These are phyloP conservation scores for Leucocoprinus sp. DNA, from an alignment of 768 basidiomycete genomes.

Conservation along the genomic window DNA sequence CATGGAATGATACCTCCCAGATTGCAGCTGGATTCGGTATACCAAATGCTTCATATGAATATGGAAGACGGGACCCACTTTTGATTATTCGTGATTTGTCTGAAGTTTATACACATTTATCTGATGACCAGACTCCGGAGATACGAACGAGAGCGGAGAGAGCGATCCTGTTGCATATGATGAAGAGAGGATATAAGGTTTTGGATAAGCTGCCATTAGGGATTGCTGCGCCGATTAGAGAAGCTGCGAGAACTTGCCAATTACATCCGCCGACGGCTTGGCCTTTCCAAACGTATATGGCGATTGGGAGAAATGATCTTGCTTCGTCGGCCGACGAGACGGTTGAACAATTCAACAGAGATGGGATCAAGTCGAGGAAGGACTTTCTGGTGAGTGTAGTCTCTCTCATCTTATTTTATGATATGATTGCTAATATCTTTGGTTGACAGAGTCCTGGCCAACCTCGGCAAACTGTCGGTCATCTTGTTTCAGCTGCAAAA, in stretches of 20 bases:
- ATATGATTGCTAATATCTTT: not conserved
- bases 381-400: conserved; percentile 44
- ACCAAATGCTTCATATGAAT: conserved; percentile 44
- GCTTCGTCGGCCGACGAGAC: conserved; percentile 50
- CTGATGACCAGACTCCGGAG: conserved; percentile 42
- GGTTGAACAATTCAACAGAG: conserved; percentile 35
- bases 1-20: conserved; percentile 40
- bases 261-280: conserved; percentile 67
- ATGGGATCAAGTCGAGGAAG: conserved; percentile 50
- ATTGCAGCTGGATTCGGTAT: conserved; percentile 42
- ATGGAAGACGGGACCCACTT: conserved; percentile 56
- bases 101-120: conserved; percentile 47
- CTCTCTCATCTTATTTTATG: not conserved
- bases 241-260: conserved; percentile 82
- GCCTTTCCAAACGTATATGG: conserved; percentile 58
- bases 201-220: conserved; percentile 58
- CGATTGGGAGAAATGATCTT: conserved; percentile 70
- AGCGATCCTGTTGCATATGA: conserved; percentile 50
- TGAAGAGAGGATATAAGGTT: conserved; percentile 37
- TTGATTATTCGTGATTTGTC: conserved; percentile 44
- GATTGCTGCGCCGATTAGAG: conserved; percentile 69
- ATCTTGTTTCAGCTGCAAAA: conserved; percentile 43
- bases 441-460: conserved; percentile 39
- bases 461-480: conserved; percentile 42
- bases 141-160: conserved; percentile 60